Base-by-base conservation (phyloP, 2,329 filamentous ascomycete genomes). In the Zalaria obscura region DNA sequence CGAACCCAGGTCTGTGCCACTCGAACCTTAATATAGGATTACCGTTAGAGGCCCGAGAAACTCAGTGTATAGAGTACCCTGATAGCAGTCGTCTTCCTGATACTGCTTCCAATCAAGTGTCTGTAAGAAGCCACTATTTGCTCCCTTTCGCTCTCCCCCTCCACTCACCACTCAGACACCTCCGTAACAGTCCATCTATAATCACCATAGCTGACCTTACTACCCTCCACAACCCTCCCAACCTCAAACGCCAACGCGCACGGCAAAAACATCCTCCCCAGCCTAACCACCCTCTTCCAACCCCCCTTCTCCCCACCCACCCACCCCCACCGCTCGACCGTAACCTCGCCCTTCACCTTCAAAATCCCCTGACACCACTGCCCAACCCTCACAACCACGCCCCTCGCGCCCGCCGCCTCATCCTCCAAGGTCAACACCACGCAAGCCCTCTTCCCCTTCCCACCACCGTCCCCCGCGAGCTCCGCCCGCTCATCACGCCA, bases 281-380 rank as follows among this genome's bases (percentile, higher is more conserved):
- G 50, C 47, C 58, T 58, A 4, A 56, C 55, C 27, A 49, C 48
- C 29, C 65, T 50, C 47, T 50, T 53, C 65, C 65, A 69, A 5
- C 42, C 50, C 6, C 43, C 46, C 38, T 47, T 46, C 10, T 40
- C 40, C 10, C 39, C 40, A 4, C 39, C 40, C n/a, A 36, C 44
- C 51, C 63, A 72, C 49, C 65, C 62, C 75, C 75, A 78, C 41
- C 74, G 62, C 63, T 80, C 76, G 1, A 68, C 60, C 18, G 64
- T 60, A 7, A 72, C 51, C 4, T 55, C 49, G 0, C 59, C 55
- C 0, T 65, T 68, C 2, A 58, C 54, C 46, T 70, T 65, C 39
- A 75, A 28, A 4, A 81, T 53, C 1, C 70, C 76, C 60, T 82
- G 77, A 32, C 66, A 71, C 46, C 63, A 69, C 42, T 65, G 59